Evolutionary conservation across 192 early-diverging fungal genomes (phyloP).

Genomic region (Dissophora globulifera): DNA sequence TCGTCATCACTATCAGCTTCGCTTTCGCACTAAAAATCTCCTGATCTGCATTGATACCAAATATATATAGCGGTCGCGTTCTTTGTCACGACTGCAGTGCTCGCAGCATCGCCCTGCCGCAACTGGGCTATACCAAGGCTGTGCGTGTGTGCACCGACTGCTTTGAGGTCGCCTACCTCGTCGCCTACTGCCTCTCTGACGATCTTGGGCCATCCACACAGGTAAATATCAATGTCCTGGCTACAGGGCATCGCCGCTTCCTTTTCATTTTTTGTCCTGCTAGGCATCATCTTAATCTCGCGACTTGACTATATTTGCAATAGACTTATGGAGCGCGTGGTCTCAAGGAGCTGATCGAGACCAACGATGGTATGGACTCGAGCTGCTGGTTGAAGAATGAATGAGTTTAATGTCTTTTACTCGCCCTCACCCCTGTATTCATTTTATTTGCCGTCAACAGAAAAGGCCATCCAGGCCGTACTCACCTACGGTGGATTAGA

Average conservation of each 20-base stretch:
- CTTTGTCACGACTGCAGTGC: conserved; percentile 67
- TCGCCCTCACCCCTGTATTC: too few relatives aligned
- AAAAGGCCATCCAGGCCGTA: conserved; percentile 55
- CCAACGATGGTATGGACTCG: conserved; percentile 60
- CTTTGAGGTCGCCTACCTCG: conserved; percentile 65
- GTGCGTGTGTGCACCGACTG: conserved; percentile 66
- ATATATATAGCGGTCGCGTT: conserved; percentile 62
- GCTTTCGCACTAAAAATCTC: too few relatives aligned
- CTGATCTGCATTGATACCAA: too few relatives aligned
- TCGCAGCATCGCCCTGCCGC: conserved; percentile 62
- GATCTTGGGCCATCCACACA: conserved; percentile 63
- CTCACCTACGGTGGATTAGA: conserved; percentile 65
- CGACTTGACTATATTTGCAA: too few relatives aligned
- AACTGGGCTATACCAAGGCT: conserved; percentile 63
- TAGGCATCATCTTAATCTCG: too few relatives aligned
- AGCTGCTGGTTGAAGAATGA: too few relatives aligned
- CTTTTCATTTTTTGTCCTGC: too few relatives aligned
- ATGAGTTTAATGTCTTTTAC: too few relatives aligned
- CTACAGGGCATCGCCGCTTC: too few relatives aligned
- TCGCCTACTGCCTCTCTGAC: conserved; percentile 64
- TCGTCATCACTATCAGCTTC: too few relatives aligned
- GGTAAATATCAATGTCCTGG: conserved; percentile 40
- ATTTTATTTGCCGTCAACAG: too few relatives aligned
- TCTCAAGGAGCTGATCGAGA: conserved; percentile 61
- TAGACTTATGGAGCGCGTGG: conserved; percentile 58